Conservation (phyloP, 169 alveolate genomes). For the Besnoitia besnoiti region DNA sequence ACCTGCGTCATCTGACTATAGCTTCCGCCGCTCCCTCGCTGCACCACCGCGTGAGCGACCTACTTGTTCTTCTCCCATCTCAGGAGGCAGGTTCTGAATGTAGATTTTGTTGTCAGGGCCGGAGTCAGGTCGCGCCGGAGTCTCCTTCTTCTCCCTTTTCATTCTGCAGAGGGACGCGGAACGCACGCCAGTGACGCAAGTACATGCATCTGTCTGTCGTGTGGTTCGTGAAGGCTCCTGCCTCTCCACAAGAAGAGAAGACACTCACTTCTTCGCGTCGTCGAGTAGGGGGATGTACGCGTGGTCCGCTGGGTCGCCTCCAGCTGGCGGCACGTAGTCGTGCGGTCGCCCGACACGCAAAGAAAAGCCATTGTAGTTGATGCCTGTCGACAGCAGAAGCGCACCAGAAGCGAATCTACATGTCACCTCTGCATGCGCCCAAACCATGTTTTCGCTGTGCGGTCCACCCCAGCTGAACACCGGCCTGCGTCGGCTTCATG, state of each 20-base stretch:
- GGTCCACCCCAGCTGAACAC: too few species aligned
- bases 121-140: neutral
- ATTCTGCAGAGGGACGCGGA: neutral
- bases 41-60: too few species aligned
- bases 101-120: constrained; percentile 72
- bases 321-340: constrained; percentile 83
- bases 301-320: constrained; percentile 78
- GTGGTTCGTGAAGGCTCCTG: too few species aligned
- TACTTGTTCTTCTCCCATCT: constrained; percentile 82
- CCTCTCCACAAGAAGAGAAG: neutral
- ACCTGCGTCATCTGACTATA: too few species aligned
- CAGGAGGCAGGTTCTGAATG: constrained; percentile 85
- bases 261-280: constrained; percentile 11
- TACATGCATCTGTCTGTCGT: too few species aligned
- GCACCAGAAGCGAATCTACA: neutral
- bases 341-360: constrained; percentile 83
- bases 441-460: too few species aligned
- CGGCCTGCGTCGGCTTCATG: too few species aligned
- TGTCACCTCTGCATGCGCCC: too few species aligned
- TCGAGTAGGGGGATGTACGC: constrained; percentile 65
- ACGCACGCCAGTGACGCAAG: too few species aligned
- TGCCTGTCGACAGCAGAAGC: constrained; percentile 57
- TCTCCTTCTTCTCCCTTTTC: constrained; percentile 18
- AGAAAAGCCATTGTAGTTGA: constrained; percentile 79
- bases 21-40: too few species aligned